Percentiles rank a stretch among this genome's conserved stretches.
These are phyloP conservation scores for Roridomyces roridus DNA, from an alignment of 768 basidiomycete species.

Conservation along the genomic window DNA sequence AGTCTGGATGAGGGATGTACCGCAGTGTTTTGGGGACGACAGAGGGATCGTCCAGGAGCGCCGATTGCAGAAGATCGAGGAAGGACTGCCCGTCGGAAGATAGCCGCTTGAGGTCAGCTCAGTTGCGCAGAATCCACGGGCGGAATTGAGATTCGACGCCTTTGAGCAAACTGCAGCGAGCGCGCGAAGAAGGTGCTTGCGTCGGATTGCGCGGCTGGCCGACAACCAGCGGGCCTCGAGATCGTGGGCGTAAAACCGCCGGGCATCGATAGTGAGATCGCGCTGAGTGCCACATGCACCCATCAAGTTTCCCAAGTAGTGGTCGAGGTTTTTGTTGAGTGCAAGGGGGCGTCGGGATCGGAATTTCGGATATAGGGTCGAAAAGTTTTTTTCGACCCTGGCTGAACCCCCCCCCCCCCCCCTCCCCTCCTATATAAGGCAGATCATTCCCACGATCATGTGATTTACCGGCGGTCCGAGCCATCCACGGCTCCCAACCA, in stretches of 20 bases:
- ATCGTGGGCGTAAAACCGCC: slow-evolving; percentile 1
- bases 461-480: no score
- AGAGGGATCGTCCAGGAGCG: slow-evolving; percentile 1
- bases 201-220: background rate
- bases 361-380: no score
- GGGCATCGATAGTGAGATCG: slow-evolving; percentile 8
- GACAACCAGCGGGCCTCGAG: slow-evolving; percentile 15
- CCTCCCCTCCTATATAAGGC: no score
- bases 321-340: background rate
- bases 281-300: slow-evolving; percentile 17
- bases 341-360: no score
- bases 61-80: slow-evolving; percentile 2
- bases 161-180: slow-evolving; percentile 5
- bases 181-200: background rate
- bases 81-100: background rate
- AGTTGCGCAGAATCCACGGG: background rate
- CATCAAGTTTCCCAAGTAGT: background rate
- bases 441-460: no score
- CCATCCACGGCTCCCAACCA: no score
- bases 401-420: no score
- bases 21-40: background rate
- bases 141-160: slow-evolving; percentile 4
- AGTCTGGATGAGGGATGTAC: background rate
- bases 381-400: no score
- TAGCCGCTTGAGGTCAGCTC: background rate